phyloP scores from a whole-genome alignment of 192 early-diverging fungal genomes.

The Rhizoclosmatium globosum region DNA sequence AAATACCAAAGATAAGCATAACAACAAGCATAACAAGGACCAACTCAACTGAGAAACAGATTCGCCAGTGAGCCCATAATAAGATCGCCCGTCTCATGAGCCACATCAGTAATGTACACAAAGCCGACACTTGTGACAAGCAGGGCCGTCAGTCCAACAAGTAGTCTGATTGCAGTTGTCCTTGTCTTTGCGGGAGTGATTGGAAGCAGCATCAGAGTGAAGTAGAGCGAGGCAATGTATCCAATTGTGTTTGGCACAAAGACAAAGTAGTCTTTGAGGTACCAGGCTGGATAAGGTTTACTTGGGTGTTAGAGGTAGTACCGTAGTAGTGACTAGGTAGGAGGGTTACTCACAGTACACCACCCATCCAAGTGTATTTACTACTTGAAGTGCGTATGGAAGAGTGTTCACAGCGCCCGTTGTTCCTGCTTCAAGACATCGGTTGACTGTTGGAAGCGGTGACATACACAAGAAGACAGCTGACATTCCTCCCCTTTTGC shows the following conservation, averaged over 20 bases:
- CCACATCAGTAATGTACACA: background rate
- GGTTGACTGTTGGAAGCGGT: conserved; percentile 3
- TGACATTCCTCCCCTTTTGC: background rate
- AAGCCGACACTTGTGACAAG: background rate
- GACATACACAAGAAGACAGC: background rate
- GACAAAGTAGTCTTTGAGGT: conserved; percentile 1
- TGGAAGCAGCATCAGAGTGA: conserved; percentile 2
- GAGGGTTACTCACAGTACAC: conserved; percentile 11
- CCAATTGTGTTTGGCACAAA: conserved; percentile 8
- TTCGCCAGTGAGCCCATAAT: background rate
- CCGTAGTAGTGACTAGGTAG: background rate
- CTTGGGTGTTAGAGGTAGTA: background rate
- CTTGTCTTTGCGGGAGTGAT: background rate
- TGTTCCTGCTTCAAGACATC: background rate
- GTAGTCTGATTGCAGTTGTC: background rate
- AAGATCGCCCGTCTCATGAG: background rate
- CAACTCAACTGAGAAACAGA: background rate
- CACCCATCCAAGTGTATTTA: conserved; percentile 7
- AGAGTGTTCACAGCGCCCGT: conserved; percentile 14
- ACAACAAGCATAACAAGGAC: too few relatives aligned
- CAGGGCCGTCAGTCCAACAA: background rate
- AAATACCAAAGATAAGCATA: too few relatives aligned
- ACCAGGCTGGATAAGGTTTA: background rate
- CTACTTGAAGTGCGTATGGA: conserved; percentile 5
- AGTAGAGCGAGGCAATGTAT: background rate